Evolutionary conservation across 345 rosid genomes (phyloP), one percentile per base, ranked within the genome.

Genomic region (Citrus medica): DNA sequence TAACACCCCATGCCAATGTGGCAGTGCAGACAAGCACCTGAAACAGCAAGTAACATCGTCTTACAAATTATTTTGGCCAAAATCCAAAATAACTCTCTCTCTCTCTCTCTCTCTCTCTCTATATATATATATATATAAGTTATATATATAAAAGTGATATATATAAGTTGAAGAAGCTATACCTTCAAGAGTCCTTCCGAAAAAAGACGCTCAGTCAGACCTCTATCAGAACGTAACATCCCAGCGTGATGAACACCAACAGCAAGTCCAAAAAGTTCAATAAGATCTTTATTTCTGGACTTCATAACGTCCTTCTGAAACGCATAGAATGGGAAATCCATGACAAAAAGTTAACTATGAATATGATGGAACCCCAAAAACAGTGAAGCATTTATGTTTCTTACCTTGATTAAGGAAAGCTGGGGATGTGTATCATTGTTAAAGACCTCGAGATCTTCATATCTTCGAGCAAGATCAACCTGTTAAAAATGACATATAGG

Each of bases 1-100:
- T 95, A 64, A 95, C 99, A 79, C 99, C 99, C 99, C 99, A 95
- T 10, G 99, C 98, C 85, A 95, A 86, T 83, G 99, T 95, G 85
- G 99, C 98, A 56, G 99, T 95, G 86, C 99, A 95, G 85, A 95
- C 96, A 79, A 95, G 96, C 76, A 93, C 96, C 99, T 95, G 86
- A 70, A 86, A 79, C 59, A 65, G 75, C 66, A 84, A 76, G 76
- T 65, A 78, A 62, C 59, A 69, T 78, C 70, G 37, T 48, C 69
- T 62, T 42, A 61, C 14, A 48, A 72, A 79, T 28, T 66, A 56
- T 64, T 56, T 30, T 33, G 53, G 58, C 64, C 68, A 71, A 79
- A 62, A 71, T 58, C 27, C 22, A 58, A 42, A 74, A 80, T 33
- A 37, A 62, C 67, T 66, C 33, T 32, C 33, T 32, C 33, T 32